Conservation (phyloP, 2,329 filamentous ascomycete genomes). For the Fusarium virguliforme region DNA sequence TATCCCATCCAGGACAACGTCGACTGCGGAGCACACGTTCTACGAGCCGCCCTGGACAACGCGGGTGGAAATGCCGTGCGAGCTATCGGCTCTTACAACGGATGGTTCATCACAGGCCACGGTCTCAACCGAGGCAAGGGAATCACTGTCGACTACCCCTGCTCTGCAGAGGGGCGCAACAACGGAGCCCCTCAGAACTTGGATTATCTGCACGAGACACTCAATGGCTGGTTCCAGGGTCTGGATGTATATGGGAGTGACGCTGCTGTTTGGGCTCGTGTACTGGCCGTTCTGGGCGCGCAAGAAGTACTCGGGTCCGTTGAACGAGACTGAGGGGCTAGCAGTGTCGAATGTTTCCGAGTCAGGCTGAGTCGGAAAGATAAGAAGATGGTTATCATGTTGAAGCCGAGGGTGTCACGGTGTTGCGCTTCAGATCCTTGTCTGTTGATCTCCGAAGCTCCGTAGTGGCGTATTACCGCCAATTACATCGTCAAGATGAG, state of each 20-base stretch:
- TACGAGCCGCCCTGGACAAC: neutral
- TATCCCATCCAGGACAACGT: neutral
- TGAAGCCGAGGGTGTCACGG: neutral
- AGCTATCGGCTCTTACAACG: neutral
- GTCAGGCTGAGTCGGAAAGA: neutral
- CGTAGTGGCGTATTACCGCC: neutral
- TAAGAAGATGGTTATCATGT: constrained; percentile 4
- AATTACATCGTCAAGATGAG: constrained; percentile 1
- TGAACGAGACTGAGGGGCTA: constrained; percentile 27
- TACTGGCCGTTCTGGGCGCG: constrained; percentile 40
- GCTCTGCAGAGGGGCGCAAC: neutral
- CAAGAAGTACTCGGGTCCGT: constrained; percentile 34
- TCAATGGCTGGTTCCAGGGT: constrained; percentile 2
- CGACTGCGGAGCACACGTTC: neutral
- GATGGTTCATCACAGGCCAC: neutral
- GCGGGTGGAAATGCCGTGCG: neutral
- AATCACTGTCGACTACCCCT: neutral
- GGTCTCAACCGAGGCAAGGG: neutral
- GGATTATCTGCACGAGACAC: neutral
- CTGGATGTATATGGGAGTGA: neutral
- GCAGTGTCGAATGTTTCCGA: neutral
- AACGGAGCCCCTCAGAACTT: neutral
- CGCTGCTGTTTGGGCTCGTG: constrained; percentile 34
- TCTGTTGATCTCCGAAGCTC: constrained; percentile 4
- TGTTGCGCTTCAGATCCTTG: neutral